Conservation (phyloP, 2,329 filamentous ascomycete species). For the Botrytis paeoniae region DNA sequence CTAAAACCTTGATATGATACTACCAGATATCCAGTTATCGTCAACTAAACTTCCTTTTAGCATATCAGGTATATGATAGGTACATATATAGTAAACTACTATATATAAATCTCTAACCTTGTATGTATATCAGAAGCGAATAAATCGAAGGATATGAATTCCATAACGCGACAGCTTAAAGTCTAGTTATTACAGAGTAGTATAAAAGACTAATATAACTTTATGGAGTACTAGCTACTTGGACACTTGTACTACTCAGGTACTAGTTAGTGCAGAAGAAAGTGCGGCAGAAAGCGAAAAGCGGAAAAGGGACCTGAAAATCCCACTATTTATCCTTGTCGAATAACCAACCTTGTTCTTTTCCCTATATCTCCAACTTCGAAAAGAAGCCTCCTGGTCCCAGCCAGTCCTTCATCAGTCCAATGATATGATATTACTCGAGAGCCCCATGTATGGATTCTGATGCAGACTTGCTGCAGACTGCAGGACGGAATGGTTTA, state of each 20-base stretch:
- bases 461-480: background rate
- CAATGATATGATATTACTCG: slow-evolving; percentile 27
- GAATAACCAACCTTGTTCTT: background rate
- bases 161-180: background rate
- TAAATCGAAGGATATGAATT: background rate
- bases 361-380: slow-evolving; percentile 19
- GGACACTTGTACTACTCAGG: background rate
- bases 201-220: background rate
- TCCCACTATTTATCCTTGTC: slow-evolving; percentile 1
- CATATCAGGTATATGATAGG: background rate
- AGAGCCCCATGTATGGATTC: slow-evolving; percentile 26
- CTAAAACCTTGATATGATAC: background rate
- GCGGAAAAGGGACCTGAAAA: background rate
- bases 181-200: background rate
- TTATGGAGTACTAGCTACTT: background rate
- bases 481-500: background rate
- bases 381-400: slow-evolving; percentile 13
- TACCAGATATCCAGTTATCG: background rate
- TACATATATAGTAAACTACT: background rate
- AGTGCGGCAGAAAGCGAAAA: background rate
- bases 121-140: background rate
- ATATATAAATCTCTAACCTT: background rate
- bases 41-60: background rate
- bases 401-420: slow-evolving; percentile 23
- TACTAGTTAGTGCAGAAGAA: background rate